Evolutionary conservation across 306 rosid genomes (phyloP).

Genomic region (Vigna radiata): DNA sequence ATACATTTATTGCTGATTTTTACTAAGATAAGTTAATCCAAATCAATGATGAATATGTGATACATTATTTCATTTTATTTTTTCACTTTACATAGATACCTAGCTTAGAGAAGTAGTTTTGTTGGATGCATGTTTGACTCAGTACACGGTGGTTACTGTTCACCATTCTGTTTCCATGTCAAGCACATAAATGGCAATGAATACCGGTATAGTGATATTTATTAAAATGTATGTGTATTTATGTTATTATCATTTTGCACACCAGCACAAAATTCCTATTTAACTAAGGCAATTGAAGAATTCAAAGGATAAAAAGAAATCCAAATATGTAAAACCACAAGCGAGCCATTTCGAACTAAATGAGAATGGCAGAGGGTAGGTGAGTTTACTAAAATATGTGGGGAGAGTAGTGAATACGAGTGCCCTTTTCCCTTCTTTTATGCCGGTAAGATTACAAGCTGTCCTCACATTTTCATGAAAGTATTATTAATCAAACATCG

Average conservation of each 20-base stretch:
- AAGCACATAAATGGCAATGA: background rate
- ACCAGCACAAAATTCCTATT: background rate
- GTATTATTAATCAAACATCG: background rate
- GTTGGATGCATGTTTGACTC: background rate
- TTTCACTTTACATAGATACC: background rate
- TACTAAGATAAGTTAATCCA: background rate
- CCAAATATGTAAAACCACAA: background rate
- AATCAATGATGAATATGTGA: background rate
- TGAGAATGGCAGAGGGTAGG: constrained; percentile 59
- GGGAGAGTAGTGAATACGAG: constrained; percentile 52
- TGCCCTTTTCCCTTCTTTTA: background rate
- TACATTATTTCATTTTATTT: too few species aligned
- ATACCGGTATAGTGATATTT: background rate
- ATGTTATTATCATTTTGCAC: too few species aligned
- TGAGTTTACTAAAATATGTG: constrained; percentile 56
- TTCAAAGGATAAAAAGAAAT: constrained; percentile 14
- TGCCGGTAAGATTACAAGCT: background rate
- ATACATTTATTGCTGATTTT: background rate
- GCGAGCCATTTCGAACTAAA: constrained; percentile 44
- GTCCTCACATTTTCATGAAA: background rate
- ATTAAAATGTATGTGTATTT: too few species aligned
- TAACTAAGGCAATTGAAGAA: constrained; percentile 1
- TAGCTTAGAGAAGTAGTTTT: background rate
- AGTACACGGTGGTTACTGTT: background rate
- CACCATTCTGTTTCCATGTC: background rate